Evolutionary conservation across 345 rosid species (phyloP).

Genomic region (Rhodamnia argentea): DNA sequence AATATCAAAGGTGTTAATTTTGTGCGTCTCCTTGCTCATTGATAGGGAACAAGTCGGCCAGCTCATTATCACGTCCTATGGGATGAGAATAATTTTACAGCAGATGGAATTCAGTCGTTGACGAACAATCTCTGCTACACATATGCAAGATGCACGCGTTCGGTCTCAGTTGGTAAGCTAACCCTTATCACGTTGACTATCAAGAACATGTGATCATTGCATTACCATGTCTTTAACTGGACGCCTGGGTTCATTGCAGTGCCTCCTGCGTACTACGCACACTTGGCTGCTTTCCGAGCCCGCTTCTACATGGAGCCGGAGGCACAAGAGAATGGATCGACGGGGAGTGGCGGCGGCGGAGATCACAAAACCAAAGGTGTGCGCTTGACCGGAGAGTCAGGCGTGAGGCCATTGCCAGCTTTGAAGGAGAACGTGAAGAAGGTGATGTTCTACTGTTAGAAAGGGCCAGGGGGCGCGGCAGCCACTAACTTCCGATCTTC

Average conservation of each 20-base stretch:
- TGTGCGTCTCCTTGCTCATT: background rate
- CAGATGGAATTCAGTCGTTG: constrained; percentile 91
- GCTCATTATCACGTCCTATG: constrained; percentile 99
- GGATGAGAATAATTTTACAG: constrained; percentile 98
- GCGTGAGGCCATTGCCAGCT: constrained; percentile 82
- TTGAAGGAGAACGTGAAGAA: constrained; percentile 97
- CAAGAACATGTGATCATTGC: background rate
- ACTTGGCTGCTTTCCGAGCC: constrained; percentile 95
- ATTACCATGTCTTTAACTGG: background rate
- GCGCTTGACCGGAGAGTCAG: constrained; percentile 36
- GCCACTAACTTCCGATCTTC: background rate
- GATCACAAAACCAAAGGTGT: constrained; percentile 18
- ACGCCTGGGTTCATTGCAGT: constrained; percentile 25
- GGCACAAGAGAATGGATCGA: constrained; percentile 64
- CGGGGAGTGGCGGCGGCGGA: constrained; percentile 19
- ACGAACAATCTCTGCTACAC: constrained; percentile 97
- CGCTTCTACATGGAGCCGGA: constrained; percentile 96
- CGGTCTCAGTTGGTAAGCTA: constrained; percentile 77
- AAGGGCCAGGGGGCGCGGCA: background rate
- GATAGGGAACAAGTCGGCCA: constrained; percentile 95
- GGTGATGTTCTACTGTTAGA: constrained; percentile 91
- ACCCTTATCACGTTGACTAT: background rate
- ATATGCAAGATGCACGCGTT: constrained; percentile 93
- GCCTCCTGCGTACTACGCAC: constrained; percentile 97
- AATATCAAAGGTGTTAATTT: background rate